phyloP scores from a whole-genome alignment of 805 yeast genomes.

The Wickerhamiella australiensis region DNA sequence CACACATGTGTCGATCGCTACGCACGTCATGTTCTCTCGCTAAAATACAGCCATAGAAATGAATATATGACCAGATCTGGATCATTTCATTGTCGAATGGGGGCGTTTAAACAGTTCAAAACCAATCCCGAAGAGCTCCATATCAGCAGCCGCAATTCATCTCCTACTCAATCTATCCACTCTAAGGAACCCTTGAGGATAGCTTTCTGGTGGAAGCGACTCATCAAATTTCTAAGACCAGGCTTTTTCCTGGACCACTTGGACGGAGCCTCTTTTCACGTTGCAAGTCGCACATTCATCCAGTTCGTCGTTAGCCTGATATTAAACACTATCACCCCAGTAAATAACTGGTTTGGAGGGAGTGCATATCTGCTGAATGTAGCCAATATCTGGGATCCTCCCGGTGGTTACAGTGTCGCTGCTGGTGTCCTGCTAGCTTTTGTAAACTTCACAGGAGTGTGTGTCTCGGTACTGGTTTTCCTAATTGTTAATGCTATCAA shows the following conservation, averaged over 20 bases:
- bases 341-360: slow-evolving; percentile 2
- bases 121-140: neutral
- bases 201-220: neutral
- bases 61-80: neutral
- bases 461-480: neutral
- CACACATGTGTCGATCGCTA: no score
- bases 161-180: neutral
- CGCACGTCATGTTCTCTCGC: neutral
- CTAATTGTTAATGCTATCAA: neutral
- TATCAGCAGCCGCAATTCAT: neutral
- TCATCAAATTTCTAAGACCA: neutral
- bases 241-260: slow-evolving; percentile 1
- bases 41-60: neutral
- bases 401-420: neutral
- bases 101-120: neutral
- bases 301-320: neutral
- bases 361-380: slow-evolving; percentile 3
- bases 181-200: neutral
- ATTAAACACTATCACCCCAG: neutral
- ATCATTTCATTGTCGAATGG: neutral
- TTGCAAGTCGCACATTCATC: neutral
- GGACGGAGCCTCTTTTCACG: neutral
- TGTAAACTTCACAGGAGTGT: neutral
- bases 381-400: slow-evolving; percentile 4
- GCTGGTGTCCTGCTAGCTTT: neutral